phyloP scores from a whole-genome alignment of 257 asterid species.

The Salvia miltiorrhiza region DNA sequence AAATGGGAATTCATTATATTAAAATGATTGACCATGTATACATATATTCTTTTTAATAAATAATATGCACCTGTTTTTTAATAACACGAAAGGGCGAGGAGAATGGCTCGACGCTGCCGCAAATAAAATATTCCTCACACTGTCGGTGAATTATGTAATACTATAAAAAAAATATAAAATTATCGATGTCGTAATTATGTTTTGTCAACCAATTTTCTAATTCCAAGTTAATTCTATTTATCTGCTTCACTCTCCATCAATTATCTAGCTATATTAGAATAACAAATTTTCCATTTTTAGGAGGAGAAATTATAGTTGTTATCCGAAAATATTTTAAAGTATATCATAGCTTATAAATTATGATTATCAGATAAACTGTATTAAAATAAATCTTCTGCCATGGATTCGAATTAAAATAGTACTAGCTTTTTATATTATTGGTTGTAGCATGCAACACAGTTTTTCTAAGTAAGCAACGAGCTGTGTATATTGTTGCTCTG shows the following conservation, averaged over 20 bases:
- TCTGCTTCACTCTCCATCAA: not conserved
- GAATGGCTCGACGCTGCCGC: not conserved
- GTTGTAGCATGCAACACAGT: not conserved
- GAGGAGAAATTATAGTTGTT: not conserved
- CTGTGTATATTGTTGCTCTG: not conserved
- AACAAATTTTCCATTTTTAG: not conserved
- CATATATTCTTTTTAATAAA: not conserved
- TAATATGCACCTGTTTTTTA: not conserved
- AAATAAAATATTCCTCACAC: not conserved
- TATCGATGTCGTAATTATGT: not conserved
- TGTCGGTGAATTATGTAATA: constrained; percentile 14
- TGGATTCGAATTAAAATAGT: not conserved
- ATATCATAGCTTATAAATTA: not conserved
- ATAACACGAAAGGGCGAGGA: constrained; percentile 5
- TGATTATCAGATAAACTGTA: not conserved
- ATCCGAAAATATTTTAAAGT: not conserved
- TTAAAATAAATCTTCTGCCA: not conserved
- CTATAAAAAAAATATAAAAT: not conserved
- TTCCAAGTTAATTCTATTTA: not conserved
- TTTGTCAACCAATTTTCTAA: not conserved
- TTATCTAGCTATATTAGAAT: not conserved
- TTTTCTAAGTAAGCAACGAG: not conserved
- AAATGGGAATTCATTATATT: not conserved
- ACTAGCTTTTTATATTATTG: too few species aligned
- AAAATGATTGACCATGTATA: not conserved